Conservation (phyloP, 805 yeast genomes). For the Yarrowia sp. region DNA sequence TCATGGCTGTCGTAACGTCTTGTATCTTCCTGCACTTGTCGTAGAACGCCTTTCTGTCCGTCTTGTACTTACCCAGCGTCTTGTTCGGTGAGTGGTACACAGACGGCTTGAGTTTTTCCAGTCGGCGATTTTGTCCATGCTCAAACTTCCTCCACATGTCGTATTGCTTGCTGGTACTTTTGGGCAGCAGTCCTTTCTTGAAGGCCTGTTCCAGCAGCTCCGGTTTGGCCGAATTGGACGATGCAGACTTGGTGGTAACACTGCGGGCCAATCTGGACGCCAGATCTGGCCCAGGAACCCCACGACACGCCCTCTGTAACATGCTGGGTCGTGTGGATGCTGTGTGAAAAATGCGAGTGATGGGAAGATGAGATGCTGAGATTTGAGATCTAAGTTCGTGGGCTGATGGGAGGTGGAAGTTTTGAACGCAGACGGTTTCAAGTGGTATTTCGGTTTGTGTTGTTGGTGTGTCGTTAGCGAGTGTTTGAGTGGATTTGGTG, state of each 20-base stretch:
- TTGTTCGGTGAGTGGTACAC: neutral
- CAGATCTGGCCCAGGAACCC: neutral
- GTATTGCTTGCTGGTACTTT: neutral
- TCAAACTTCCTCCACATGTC: constrained; percentile 4
- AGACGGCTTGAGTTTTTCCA: neutral
- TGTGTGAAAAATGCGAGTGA: neutral
- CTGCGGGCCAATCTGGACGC: neutral
- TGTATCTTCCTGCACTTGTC: neutral
- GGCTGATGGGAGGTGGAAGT: neutral
- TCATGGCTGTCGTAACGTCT: neutral
- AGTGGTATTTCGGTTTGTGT: neutral
- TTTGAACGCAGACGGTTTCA: neutral
- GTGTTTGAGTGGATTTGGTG: too few species aligned
- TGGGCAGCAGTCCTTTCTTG: neutral
- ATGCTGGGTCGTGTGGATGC: neutral
- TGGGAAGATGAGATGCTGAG: constrained; percentile 1
- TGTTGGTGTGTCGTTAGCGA: neutral
- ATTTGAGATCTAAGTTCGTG: constrained; percentile 19
- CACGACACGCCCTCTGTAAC: constrained; percentile 11
- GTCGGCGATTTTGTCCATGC: neutral
- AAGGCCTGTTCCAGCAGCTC: too few species aligned
- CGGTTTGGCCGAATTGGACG: too few species aligned
- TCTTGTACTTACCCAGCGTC: neutral
- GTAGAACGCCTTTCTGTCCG: constrained; percentile 7
- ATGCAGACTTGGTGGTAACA: neutral